Conservation (phyloP, 441 rosid genomes). For the Pelargonium citronellum region DNA sequence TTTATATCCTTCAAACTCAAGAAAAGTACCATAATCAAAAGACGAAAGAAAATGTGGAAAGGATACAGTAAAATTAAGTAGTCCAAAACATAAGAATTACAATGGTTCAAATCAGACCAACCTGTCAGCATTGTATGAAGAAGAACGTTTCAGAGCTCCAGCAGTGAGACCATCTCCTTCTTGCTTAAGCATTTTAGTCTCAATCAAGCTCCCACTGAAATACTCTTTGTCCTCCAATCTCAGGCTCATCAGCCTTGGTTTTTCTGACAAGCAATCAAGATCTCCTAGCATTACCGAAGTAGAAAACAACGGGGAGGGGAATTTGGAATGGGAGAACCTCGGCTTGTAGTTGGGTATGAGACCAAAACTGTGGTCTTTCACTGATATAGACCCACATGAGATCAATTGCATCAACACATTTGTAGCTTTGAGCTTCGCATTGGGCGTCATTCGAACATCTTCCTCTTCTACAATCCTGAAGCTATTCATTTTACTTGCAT, state of each 20-base stretch:
- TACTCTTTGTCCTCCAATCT: conserved; percentile 61
- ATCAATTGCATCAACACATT: conserved; percentile 62
- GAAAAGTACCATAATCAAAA: neutral
- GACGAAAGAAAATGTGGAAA: neutral
- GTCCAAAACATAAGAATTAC: neutral
- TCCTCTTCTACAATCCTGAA: conserved; percentile 85
- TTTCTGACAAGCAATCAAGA: conserved; percentile 62
- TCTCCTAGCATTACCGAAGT: conserved; percentile 66
- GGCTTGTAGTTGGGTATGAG: conserved; percentile 69
- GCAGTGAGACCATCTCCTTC: conserved; percentile 33
- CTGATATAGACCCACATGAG: conserved; percentile 68
- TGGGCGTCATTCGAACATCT: conserved; percentile 54
- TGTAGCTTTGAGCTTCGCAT: conserved; percentile 50
- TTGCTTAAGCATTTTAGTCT: conserved; percentile 52
- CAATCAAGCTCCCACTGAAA: conserved; percentile 67
- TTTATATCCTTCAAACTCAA: neutral
- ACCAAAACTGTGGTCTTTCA: conserved; percentile 58
- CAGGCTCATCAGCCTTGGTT: conserved; percentile 47
- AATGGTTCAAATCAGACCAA: conserved; percentile 22
- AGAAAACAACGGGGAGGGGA: conserved; percentile 62
- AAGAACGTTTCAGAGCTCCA: conserved; percentile 70
- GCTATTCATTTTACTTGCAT: conserved; percentile 76
- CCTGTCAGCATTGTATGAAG: conserved; percentile 95
- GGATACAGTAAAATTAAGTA: neutral
- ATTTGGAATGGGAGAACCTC: conserved; percentile 62